Conservation (phyloP, 2,329 filamentous ascomycete genomes). For the Claviceps cyperi region DNA sequence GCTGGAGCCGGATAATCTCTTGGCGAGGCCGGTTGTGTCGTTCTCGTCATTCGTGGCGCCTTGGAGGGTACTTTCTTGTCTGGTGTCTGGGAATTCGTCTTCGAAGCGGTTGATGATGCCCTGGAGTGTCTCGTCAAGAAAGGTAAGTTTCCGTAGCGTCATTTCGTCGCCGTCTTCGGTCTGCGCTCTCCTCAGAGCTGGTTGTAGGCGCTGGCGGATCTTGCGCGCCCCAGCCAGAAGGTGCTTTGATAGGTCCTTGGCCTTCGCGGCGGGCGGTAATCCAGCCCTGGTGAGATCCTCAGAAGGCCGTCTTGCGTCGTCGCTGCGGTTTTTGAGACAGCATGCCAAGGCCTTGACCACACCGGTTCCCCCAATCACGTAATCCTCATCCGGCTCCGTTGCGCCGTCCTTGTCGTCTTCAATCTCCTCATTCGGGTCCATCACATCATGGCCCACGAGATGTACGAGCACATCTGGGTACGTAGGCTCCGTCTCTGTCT, state of each 20-base stretch:
- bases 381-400: slow-evolving; percentile 72
- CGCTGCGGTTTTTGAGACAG: slow-evolving; percentile 64
- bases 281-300: slow-evolving; percentile 33
- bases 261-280: slow-evolving; percentile 39
- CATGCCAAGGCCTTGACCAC: slow-evolving; percentile 89
- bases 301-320: slow-evolving; percentile 42
- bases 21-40: neutral
- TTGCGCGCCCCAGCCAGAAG: slow-evolving; percentile 76
- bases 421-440: slow-evolving; percentile 14
- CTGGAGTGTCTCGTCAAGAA: slow-evolving; percentile 77
- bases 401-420: slow-evolving; percentile 24
- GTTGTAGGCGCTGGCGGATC: slow-evolving; percentile 70
- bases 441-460: slow-evolving; percentile 58
- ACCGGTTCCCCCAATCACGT: slow-evolving; percentile 88
- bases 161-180: slow-evolving; percentile 55
- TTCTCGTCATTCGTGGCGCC: neutral
- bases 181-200: slow-evolving; percentile 62
- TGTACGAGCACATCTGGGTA: slow-evolving; percentile 76
- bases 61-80: slow-evolving; percentile 20
- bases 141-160: slow-evolving; percentile 69
- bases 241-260: slow-evolving; percentile 88
- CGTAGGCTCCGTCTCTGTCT: slow-evolving; percentile 11
- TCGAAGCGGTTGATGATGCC: slow-evolving; percentile 93
- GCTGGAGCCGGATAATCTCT: slow-evolving; percentile 3
- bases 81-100: slow-evolving; percentile 86